Percentiles rank a stretch among this genome's conserved stretches.
Conservation (phyloP, 2,329 filamentous ascomycete genomes). For the Zymoseptoria tritici region DNA sequence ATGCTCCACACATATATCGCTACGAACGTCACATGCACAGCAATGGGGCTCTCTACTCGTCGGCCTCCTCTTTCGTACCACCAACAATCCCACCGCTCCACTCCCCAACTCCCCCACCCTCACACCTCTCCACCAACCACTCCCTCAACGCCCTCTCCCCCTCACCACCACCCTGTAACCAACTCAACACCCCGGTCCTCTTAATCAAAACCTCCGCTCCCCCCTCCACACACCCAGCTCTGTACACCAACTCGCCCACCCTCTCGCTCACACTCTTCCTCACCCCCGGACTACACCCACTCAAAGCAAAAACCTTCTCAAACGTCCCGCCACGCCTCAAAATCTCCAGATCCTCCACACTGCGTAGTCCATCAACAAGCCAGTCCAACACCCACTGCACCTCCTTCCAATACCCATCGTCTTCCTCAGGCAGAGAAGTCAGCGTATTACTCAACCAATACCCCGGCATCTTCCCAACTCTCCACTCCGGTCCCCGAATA, state of each 20-base stretch:
- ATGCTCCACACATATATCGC: too few relatives aligned
- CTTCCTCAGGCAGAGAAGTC: conserved; percentile 63
- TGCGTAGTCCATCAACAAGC: conserved; percentile 60
- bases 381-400: conserved; percentile 67
- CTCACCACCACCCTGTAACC: conserved; percentile 56
- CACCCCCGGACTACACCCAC: conserved; percentile 55
- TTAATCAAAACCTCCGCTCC: conserved; percentile 78
- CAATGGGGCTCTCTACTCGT: too few relatives aligned
- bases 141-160: conserved; percentile 49
- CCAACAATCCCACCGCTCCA: conserved; percentile 41
- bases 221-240: conserved; percentile 58
- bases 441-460: conserved; percentile 64
- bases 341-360: conserved; percentile 51
- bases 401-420: conserved; percentile 66
- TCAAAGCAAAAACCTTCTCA: conserved; percentile 65
- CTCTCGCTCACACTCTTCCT: conserved; percentile 49
- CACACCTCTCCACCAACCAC: conserved; percentile 57
- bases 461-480: conserved; percentile 46
- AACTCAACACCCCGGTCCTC: conserved; percentile 64
- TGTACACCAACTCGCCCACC: conserved; percentile 55
- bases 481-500: conserved; percentile 70
- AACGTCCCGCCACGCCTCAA: conserved; percentile 59
- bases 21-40: too few relatives aligned
- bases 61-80: too few relatives aligned
- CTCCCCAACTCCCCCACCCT: conserved; percentile 54